Evolutionary conservation across 106 monocot species (phyloP), one percentile per base, ranked within the genome.

Genomic region (Dendrobium huoshanense): DNA sequence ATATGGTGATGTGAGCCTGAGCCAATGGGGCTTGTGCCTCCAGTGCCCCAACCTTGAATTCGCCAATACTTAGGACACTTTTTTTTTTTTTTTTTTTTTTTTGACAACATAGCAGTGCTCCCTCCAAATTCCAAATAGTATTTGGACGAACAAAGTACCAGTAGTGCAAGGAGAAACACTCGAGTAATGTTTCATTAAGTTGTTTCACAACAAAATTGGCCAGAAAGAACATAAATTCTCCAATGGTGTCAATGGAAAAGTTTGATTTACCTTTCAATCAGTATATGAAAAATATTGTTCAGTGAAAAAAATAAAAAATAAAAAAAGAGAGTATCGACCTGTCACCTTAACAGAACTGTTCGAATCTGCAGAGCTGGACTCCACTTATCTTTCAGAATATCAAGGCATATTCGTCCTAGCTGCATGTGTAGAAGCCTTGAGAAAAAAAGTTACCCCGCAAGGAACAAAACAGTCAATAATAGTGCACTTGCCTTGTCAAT

Each of bases 341-440:
- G 27, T n/a, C 73, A 98, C 97, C 97, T 98, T 54, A 98, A 77
- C 80, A 98, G 79, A 31, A 98, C 97, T 31, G 97, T 98, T 77
- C 97, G 90, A 78, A 98, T 98, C 81, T 98, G 97, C 24, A 98
- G 82, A 80, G 97, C 97, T 41, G 97, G 97, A 83, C 97, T 98
- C 97, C 97, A 98, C 80, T 98, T 98, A 86, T 98, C 97, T 74
- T 98, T 98, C 10, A 98, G 85, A 85, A 98, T 98, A 79, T 98
- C 97, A 84, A 98, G 97, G 74, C 97, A 98, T 82, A 98, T 98
- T 83, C 97, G 86, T 85, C 97, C 97, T 85, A 98, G 97, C 97
- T 98, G 85, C 83, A 82, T 41, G 24, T 4, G 33, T 45, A 70
- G 29, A 59, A 33, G 15, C 33, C 7, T 15, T 19, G 15, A 68